Base-by-base conservation (phyloP, 169 alveolate species). In the Cryptosporidium andersoni region DNA sequence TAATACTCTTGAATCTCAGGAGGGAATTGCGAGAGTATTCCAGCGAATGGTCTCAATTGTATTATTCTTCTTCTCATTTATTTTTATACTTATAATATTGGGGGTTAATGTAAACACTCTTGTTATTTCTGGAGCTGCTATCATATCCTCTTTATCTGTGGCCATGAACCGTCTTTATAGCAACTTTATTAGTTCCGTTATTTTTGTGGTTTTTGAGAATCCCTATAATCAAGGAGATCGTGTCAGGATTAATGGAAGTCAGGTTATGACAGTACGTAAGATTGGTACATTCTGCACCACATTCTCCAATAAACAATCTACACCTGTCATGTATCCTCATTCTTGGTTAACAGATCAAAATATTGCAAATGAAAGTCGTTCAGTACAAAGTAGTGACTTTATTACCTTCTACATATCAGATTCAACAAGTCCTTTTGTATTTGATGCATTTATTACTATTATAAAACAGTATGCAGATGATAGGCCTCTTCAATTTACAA, bases 121-220 rank as follows among this genome's bases (percentile, higher is more conserved):
- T 48, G 94, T 93, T 4, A 95, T 93, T 7, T 93, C 96, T 3
- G 96, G 96, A 1, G 96, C 96, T n/a, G 96, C 96, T 0, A 88
- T 93, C 56, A 67, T 93, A 14, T 91, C 96, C 45, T 93, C 96
- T 2, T 58, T 93, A 7, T 91, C 96, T 1, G 96, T 93, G 37
- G 94, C 95, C 4, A 74, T 93, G 51, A 93, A 91, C 66, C 89
- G 93, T 80, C 90, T 93, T 91, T 93, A 93, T 81, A 93, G 95
- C 51, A 93, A 89, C 89, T 93, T 93, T 82, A 88, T 93, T 51
- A 92, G 94, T n/a, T 92, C 95, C 1, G 95, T 93, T 52, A 93
- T 93, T 51, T 93, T 93, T 82, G 95, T 93, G 49, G 95, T 95
- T 42, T 91, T 93, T 67, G 93, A 95, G 25, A 93, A 93, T 81